These are phyloP conservation scores for Candida michaelii DNA, from an alignment of 805 yeast genomes.

Conservation along the genomic window DNA sequence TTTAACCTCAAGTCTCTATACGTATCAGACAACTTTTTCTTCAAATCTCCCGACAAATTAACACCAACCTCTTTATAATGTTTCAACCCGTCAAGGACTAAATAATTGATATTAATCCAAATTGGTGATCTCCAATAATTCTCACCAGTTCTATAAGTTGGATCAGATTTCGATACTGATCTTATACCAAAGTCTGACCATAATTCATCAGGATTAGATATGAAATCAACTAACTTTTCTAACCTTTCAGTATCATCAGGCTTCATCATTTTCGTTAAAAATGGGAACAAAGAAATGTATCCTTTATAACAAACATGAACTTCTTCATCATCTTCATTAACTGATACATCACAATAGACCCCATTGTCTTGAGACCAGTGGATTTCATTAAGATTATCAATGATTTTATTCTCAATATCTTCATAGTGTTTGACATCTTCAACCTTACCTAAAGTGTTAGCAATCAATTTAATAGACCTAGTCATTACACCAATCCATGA, in stretches of 20 bases:
- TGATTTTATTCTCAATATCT: conserved; percentile 53
- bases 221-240: conserved; percentile 50
- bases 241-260: conserved; percentile 47
- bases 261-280: conserved; percentile 63
- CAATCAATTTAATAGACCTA: conserved; percentile 71
- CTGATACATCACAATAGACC: conserved; percentile 80
- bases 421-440: conserved; percentile 60
- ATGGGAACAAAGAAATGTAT: conserved; percentile 83
- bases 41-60: conserved; percentile 32
- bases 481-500: conserved; percentile 96
- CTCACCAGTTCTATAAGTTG: conserved; percentile 71
- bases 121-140: conserved; percentile 95
- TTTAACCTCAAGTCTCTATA: conserved; percentile 64
- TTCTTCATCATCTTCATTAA: conserved; percentile 69
- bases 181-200: conserved; percentile 82
- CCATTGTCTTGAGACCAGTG: conserved; percentile 76
- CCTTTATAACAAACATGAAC: conserved; percentile 83
- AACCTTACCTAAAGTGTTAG: conserved; percentile 55
- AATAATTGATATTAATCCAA: conserved; percentile 90
- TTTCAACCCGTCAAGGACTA: conserved; percentile 67
- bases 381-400: conserved; percentile 62
- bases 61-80: conserved; percentile 47
- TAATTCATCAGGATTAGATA: conserved; percentile 69
- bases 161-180: conserved; percentile 70
- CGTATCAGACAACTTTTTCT: conserved; percentile 34